Evolutionary conservation across 768 basidiomycete species (phyloP).

Genomic region (Trametes maxima): DNA sequence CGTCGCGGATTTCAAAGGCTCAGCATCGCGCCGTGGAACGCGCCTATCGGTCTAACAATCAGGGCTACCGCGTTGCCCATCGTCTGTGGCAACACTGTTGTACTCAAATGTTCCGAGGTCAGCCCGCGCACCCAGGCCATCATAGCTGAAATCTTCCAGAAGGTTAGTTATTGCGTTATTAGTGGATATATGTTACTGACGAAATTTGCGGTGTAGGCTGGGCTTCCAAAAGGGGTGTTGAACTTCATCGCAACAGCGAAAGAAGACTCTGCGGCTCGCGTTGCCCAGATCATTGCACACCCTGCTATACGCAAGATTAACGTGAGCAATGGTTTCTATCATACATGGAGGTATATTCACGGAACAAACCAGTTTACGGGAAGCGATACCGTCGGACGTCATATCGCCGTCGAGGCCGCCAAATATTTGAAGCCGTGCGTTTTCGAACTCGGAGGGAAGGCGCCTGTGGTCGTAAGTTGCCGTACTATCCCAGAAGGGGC

Average conservation of each 20-base stretch:
- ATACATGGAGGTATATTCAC: background rate
- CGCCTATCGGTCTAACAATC: slow-evolving; percentile 47
- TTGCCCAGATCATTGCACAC: slow-evolving; percentile 57
- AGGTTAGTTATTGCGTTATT: slow-evolving; percentile 29
- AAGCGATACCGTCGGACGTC: slow-evolving; percentile 53
- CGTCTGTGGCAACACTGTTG: slow-evolving; percentile 58
- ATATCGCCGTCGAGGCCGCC: slow-evolving; percentile 56
- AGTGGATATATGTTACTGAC: background rate
- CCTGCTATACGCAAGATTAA: slow-evolving; percentile 55
- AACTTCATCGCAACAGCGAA: slow-evolving; percentile 54
- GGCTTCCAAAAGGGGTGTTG: slow-evolving; percentile 60
- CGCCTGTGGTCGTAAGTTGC: slow-evolving; percentile 50
- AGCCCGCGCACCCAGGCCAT: slow-evolving; percentile 51
- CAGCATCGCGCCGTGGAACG: slow-evolving; percentile 61
- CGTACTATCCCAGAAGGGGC: no score
- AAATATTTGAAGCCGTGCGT: slow-evolving; percentile 58
- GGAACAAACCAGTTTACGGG: slow-evolving; percentile 50
- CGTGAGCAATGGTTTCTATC: slow-evolving; percentile 32
- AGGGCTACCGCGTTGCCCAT: slow-evolving; percentile 49
- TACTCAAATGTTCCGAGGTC: slow-evolving; percentile 54
- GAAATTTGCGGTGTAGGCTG: slow-evolving; percentile 42
- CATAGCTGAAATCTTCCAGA: slow-evolving; percentile 49
- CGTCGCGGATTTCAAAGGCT: background rate
- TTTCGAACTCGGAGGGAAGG: slow-evolving; percentile 58
- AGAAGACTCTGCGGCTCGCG: slow-evolving; percentile 45